Evolutionary conservation across 2,329 filamentous ascomycete genomes (phyloP).

Genomic region (Xylogone sp.): DNA sequence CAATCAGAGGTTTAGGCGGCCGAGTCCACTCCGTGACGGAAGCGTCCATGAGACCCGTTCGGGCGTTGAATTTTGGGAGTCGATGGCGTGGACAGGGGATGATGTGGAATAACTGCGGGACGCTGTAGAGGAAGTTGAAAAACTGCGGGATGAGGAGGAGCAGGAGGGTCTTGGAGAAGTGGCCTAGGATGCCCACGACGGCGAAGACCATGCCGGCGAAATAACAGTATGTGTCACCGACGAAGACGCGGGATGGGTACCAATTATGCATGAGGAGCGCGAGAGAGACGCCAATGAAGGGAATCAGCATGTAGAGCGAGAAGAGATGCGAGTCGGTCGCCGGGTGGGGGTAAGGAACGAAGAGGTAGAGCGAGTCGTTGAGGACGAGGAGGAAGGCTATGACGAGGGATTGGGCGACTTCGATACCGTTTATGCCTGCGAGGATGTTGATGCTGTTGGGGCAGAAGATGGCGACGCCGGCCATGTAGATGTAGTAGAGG

Average conservation of each 20-base stretch:
- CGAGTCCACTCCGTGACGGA: constrained; percentile 75
- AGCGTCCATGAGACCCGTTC: constrained; percentile 80
- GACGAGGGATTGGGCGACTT: constrained; percentile 90
- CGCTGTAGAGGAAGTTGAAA: constrained; percentile 94
- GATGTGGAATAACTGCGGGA: constrained; percentile 84
- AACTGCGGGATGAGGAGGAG: constrained; percentile 90
- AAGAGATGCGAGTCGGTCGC: constrained; percentile 95
- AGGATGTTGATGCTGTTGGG: constrained; percentile 99
- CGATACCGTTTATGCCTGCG: constrained; percentile 98
- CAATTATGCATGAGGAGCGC: constrained; percentile 90
- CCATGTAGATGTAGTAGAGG: constrained; percentile 97
- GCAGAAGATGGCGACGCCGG: constrained; percentile 91
- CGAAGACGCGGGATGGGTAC: constrained; percentile 93
- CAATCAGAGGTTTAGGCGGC: constrained; percentile 65
- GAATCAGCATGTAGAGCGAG: constrained; percentile 89
- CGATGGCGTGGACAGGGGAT: constrained; percentile 92
- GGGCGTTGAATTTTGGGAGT: constrained; percentile 81
- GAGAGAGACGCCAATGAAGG: constrained; percentile 87
- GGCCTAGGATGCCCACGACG: constrained; percentile 91
- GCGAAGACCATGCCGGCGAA: constrained; percentile 99
- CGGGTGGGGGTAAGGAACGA: constrained; percentile 81
- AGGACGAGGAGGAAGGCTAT: constrained; percentile 78
- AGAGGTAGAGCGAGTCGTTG: constrained; percentile 87
- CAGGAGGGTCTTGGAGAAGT: constrained; percentile 96
- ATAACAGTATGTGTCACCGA: constrained; percentile 99